Percentiles rank a stretch among this genome's conserved stretches.
Conservation (phyloP, 108 stramenopile species). For the Cyclotella distinguenda region DNA sequence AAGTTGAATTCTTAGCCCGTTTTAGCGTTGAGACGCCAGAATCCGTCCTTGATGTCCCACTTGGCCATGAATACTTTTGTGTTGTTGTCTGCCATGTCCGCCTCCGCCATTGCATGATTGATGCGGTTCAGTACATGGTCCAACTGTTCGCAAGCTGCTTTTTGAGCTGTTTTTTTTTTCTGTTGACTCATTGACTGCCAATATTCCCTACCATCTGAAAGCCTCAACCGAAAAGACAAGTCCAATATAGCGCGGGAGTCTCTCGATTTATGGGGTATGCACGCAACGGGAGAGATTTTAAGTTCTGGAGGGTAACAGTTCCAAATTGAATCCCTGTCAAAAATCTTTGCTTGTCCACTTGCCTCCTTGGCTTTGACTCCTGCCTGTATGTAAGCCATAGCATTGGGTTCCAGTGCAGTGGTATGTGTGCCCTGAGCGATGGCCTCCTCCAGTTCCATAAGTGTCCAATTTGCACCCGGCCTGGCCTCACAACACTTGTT, state of each 20-base stretch:
- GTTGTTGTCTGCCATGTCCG: background rate
- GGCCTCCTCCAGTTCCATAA: constrained; percentile 9
- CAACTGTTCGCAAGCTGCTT: constrained; percentile 14
- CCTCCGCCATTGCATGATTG: constrained; percentile 13
- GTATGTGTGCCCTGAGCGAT: constrained; percentile 11
- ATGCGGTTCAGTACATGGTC: constrained; percentile 15
- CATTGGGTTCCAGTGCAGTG: constrained; percentile 13
- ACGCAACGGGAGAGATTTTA: constrained; percentile 23
- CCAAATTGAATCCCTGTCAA: constrained; percentile 17
- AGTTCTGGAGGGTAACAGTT: background rate
- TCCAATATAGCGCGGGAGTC: constrained; percentile 21
- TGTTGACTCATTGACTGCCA: constrained; percentile 20
- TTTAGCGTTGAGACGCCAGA: constrained; percentile 3
- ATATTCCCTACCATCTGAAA: background rate
- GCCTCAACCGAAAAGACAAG: constrained; percentile 8
- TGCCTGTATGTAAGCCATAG: constrained; percentile 3
- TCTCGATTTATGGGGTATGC: constrained; percentile 18
- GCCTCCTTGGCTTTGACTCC: constrained; percentile 14
- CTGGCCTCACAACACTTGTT: constrained; percentile 9
- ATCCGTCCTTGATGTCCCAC: background rate
- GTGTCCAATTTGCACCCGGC: constrained; percentile 13
- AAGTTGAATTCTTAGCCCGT: constrained; percentile 5
- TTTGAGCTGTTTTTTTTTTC: background rate
- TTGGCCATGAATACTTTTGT: background rate
- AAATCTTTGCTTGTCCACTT: constrained; percentile 1